These are phyloP conservation scores for Solanum ossicruentum DNA, from an alignment of 257 asterid genomes.

Conservation along the genomic window DNA sequence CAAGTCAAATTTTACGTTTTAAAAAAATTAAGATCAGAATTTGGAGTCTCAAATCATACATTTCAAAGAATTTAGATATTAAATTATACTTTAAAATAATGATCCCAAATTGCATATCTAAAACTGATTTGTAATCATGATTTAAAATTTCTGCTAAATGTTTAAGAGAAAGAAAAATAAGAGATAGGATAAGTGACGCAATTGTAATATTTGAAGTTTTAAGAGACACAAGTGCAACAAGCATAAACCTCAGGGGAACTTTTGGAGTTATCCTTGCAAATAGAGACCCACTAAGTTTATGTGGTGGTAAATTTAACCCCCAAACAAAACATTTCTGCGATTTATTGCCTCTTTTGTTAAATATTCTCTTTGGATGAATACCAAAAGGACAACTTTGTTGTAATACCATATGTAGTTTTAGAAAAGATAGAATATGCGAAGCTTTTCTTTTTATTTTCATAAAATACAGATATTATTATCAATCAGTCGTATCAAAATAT, in stretches of 20 bases:
- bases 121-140: background rate
- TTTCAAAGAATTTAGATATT: background rate
- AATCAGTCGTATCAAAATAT: no score
- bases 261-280: no score
- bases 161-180: background rate
- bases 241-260: background rate
- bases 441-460: background rate
- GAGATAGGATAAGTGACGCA: background rate
- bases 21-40: background rate
- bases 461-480: no score
- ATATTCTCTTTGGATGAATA: background rate
- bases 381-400: background rate
- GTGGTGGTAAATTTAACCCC: background rate
- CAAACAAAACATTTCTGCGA: background rate
- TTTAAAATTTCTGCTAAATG: background rate
- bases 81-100: background rate
- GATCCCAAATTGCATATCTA: background rate
- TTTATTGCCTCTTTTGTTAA: background rate
- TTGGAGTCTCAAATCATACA: background rate
- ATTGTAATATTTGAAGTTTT: background rate
- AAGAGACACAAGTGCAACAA: background rate
- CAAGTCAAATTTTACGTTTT: background rate
- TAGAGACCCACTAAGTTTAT: background rate
- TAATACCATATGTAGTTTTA: fast-evolving
- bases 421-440: fast-evolving